phyloP scores from a whole-genome alignment of 2,329 filamentous ascomycete species.

The Aspergillus amoenus region DNA sequence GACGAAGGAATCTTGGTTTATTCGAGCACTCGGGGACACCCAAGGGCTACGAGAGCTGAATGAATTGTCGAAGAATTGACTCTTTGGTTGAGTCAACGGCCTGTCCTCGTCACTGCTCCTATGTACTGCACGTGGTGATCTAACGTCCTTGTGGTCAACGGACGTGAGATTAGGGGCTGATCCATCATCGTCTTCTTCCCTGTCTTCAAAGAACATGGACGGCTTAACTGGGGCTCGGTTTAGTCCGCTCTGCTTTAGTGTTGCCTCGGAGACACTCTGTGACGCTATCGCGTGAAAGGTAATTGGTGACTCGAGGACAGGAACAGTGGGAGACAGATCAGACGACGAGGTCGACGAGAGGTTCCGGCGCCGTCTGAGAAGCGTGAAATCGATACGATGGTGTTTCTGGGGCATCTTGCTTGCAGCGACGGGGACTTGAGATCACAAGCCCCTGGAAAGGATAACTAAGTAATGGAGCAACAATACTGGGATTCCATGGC shows the following conservation, averaged over 20 bases:
- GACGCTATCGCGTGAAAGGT: constrained; percentile 18
- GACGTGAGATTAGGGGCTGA: constrained; percentile 12
- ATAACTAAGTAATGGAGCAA: not conserved
- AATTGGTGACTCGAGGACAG: constrained; percentile 22
- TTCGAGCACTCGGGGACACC: constrained; percentile 45
- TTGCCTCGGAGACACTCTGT: constrained; percentile 18
- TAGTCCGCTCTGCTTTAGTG: constrained; percentile 18
- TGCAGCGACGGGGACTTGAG: not conserved
- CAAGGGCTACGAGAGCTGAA: constrained; percentile 39
- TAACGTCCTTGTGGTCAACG: constrained; percentile 16
- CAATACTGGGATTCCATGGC: not conserved
- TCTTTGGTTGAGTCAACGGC: constrained; percentile 33
- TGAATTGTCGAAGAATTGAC: constrained; percentile 41
- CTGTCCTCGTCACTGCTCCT: constrained; percentile 18
- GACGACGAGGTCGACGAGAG: constrained; percentile 20
- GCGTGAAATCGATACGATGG: constrained; percentile 19
- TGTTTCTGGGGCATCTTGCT: constrained; percentile 13
- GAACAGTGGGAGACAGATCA: constrained; percentile 17
- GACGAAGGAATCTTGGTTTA: constrained; percentile 58
- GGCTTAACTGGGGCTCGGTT: constrained; percentile 19
- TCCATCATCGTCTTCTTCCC: constrained; percentile 26
- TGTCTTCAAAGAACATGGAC: constrained; percentile 26
- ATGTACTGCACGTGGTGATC: constrained; percentile 10
- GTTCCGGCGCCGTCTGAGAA: constrained; percentile 18
- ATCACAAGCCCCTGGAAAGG: not conserved